Conservation (phyloP, 2,329 filamentous ascomycete genomes). For the Ophiobolus disseminans region DNA sequence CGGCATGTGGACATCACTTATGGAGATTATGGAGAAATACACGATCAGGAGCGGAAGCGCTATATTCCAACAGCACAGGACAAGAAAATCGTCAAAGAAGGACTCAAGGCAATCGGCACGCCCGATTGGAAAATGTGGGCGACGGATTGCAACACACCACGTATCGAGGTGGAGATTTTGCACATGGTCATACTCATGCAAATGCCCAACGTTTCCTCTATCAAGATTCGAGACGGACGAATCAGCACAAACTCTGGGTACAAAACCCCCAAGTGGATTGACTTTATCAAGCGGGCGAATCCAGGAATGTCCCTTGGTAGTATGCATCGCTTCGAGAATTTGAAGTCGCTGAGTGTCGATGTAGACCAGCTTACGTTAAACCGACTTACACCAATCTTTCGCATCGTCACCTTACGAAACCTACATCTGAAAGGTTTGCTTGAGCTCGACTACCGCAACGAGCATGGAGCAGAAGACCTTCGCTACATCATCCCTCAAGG, state of each 20-base stretch:
- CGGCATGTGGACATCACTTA: constrained; percentile 22
- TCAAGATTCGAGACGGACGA: neutral
- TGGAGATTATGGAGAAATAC: constrained; percentile 10
- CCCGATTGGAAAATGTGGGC: constrained; percentile 38
- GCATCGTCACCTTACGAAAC: constrained; percentile 25
- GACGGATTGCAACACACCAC: constrained; percentile 23
- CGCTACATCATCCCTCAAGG: constrained; percentile 20
- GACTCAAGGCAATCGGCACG: constrained; percentile 23
- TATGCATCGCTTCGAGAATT: constrained; percentile 26
- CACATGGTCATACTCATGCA: constrained; percentile 33
- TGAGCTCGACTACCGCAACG: constrained; percentile 6
- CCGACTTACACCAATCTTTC: constrained; percentile 31
- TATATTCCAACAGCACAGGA: constrained; percentile 31
- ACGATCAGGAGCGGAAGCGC: constrained; percentile 1
- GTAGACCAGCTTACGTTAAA: constrained; percentile 10
- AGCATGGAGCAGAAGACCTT: constrained; percentile 11
- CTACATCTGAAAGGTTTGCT: constrained; percentile 20
- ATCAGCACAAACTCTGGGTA: neutral
- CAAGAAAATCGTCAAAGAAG: constrained; percentile 36
- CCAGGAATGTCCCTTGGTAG: constrained; percentile 12
- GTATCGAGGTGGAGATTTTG: constrained; percentile 22
- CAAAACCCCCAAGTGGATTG: constrained; percentile 24
- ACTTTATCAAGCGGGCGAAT: no score
- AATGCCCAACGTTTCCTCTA: constrained; percentile 27
- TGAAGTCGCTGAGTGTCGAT: constrained; percentile 25